Evolutionary conservation across 2,329 filamentous ascomycete genomes (phyloP), one percentile per base, ranked within the genome.

Genomic region (Pestalotiopsis fici): DNA sequence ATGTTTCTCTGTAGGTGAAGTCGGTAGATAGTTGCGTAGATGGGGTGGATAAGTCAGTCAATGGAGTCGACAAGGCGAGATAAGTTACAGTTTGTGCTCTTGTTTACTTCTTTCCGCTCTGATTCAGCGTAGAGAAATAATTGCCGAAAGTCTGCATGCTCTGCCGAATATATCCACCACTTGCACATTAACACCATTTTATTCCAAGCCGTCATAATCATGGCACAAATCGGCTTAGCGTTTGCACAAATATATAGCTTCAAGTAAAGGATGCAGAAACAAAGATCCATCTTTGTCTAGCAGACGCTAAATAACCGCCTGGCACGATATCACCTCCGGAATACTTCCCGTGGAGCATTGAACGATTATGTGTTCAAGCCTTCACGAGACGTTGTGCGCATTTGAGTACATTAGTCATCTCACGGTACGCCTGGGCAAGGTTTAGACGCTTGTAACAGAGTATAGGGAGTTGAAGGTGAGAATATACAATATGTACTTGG

Each of bases 261-360:
- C n/a, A 11, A 35, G 6, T 35, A 11, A 11, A 35, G 31, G 31
- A 9, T 59, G 50, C 23, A 65, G 28, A 25, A 65, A 59, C 63
- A 35, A 35, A 35, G n/a, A 9, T 11, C 31, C 31, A 35, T 35
- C 31, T 11, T 7, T 11, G 31, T 11, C 31, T 7, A 35, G 31
- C 6, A 6, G 31, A 35, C 11, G 31, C 31, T 35, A 7, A 6
- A 35, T 6, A 54, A 28, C 27, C 54, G 23, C n/a, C n/a, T 54
- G 50, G 28, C 13, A 9, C 56, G 39, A 21, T 28, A n/a, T 68
- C 70, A 73, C 72, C 73, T 71, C 69, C 73, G 74, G 73, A 73
- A 71, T 6, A 5, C 35, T 35, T 21, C 27, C 18, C 23, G 11
- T 25, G 23, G 21, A 56, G 15, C 25, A 15, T 57, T 25, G 13